Base-by-base conservation (phyloP, 1,284 basidiomycete genomes). In the Microbotryum silenes-acaulis region DNA sequence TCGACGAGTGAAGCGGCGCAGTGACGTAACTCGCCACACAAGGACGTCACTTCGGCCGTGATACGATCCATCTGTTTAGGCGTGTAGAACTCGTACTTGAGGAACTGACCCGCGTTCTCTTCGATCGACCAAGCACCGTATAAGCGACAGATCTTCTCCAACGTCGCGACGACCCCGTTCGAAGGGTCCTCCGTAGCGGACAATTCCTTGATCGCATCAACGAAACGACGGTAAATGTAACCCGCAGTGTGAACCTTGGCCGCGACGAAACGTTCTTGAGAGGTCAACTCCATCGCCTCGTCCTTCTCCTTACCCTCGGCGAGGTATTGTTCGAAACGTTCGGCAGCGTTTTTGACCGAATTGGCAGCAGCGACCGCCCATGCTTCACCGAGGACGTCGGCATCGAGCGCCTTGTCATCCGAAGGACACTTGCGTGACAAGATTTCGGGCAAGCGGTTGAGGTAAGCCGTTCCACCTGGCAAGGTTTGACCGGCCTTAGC, bases 61-160 rank as follows among this genome's bases (percentile, higher is more conserved):
- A 71, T 62, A 27, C 61, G 18, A 55, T 72, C 65, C 59, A 70
- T 69, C 57, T 72, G 71, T 54, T 57, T 51, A 16, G 60, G 50
- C n/a, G 61, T 52, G 56, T 62, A 71, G 57, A 62, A 71, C 42
- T 71, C 60, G 75, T 77, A 78, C 69, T 79, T 78, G 69, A 82
- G 74, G 76, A 82, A 81, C 69, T 78, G 77, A 37, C 76, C 79
- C 51, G 79, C 79, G 73, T 81, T 79, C 76, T 82, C 80, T 71
- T 82, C 81, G 68, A 81, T 78, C 71, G 79, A 77, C 79, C 80
- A 81, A 16, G 80, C 73, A n/a, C 80, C 78, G 66, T 79, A 80
- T 47, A 79, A 68, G 55, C 69, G 68, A 59, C 75, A 76, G 47
- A 72, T 64, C 51, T 65, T 64, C 54, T 66, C 59, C 46, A 77